phyloP scores from a whole-genome alignment of 1,139 yeast species.

The Candida neerlandica region DNA sequence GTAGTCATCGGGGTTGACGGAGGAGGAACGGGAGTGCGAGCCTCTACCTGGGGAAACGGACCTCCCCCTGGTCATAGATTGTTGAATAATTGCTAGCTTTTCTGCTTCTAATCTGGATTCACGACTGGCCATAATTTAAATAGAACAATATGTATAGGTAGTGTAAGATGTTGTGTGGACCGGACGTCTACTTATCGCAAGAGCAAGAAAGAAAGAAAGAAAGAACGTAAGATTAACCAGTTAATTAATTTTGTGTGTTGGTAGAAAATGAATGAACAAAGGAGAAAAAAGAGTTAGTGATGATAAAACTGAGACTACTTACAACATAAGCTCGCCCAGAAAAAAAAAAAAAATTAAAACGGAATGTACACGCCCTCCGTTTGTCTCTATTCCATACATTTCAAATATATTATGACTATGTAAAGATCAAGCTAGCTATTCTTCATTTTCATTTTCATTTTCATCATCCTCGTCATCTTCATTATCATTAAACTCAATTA shows the following conservation, averaged over 20 bases:
- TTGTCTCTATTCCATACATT: too few relatives aligned
- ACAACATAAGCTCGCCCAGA: too few relatives aligned
- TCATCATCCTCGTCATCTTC: constrained; percentile 21
- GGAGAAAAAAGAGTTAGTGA: not conserved
- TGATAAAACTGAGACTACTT: too few relatives aligned
- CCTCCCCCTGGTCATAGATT: constrained; percentile 44
- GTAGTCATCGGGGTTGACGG: constrained; percentile 41
- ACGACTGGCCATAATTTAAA: constrained; percentile 35
- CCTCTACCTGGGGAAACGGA: constrained; percentile 40
- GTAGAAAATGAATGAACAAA: not conserved
- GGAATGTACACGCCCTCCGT: too few relatives aligned
- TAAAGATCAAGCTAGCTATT: constrained; percentile 1
- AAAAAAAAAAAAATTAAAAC: too few relatives aligned
- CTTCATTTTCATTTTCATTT: constrained; percentile 13
- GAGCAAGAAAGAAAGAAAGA: not conserved
- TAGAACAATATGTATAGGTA: not conserved
- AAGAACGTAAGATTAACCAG: not conserved
- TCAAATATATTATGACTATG: too few relatives aligned
- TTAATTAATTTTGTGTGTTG: too few relatives aligned
- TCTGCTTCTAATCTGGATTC: constrained; percentile 48
- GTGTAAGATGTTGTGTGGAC: not conserved
- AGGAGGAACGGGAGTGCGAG: constrained; percentile 36
- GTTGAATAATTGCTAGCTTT: constrained; percentile 43
- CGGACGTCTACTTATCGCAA: too few relatives aligned
- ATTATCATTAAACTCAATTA: constrained; percentile 38